These are phyloP conservation scores for Raphanus raphanistrum DNA, from an alignment of 345 rosid species.

Conservation along the genomic window DNA sequence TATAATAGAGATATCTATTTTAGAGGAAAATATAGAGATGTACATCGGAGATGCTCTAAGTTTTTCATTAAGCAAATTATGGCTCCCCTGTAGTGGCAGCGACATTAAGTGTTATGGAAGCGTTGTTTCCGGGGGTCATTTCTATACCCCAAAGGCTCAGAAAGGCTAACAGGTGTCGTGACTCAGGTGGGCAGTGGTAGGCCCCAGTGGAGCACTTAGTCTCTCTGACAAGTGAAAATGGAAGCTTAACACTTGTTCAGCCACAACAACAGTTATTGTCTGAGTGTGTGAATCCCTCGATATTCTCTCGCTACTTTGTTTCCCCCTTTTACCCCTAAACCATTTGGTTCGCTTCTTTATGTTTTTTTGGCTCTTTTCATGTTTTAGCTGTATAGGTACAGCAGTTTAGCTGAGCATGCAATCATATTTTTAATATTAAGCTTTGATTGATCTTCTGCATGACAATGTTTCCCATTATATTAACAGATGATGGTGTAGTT, in stretches of 20 bases:
- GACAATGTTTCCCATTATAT: neutral
- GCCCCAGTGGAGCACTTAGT: conserved; percentile 14
- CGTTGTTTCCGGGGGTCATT: conserved; percentile 34
- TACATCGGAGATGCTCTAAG: too few relatives aligned
- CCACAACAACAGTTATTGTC: conserved; percentile 10
- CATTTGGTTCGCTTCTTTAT: neutral
- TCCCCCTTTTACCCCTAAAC: neutral
- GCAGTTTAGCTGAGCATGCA: conserved; percentile 1
- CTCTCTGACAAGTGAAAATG: conserved; percentile 5
- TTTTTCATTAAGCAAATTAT: too few relatives aligned
- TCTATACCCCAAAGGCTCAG: neutral
- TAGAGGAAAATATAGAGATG: too few relatives aligned
- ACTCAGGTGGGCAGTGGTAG: conserved; percentile 12
- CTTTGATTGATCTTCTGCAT: neutral
- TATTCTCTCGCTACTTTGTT: conserved; percentile 6
- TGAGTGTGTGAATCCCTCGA: conserved; percentile 15
- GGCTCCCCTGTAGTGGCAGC: neutral
- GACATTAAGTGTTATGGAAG: conserved; percentile 17
- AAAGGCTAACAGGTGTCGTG: conserved; percentile 24
- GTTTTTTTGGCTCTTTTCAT: conserved; percentile 9
- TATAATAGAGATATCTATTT: too few relatives aligned
- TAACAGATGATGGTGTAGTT: conserved; percentile 53
- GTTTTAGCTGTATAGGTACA: neutral
- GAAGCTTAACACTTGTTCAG: conserved; percentile 12
- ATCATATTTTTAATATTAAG: neutral